phyloP scores from a whole-genome alignment of 345 rosid genomes.

The Camelina laxa region DNA sequence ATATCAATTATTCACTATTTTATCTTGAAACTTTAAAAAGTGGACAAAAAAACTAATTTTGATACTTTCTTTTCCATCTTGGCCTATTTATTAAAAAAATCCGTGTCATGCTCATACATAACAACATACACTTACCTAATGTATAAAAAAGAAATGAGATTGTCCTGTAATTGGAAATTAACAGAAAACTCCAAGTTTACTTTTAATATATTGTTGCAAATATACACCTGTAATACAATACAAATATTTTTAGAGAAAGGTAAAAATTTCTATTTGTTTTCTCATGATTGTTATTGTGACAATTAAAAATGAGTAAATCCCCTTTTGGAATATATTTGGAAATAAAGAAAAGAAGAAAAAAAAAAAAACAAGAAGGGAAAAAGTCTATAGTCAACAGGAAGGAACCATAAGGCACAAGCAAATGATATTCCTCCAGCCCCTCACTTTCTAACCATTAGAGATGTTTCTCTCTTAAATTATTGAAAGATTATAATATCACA shows the following conservation, averaged over 20 bases:
- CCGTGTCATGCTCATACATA: background rate
- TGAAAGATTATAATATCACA: background rate
- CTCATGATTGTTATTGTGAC: background rate
- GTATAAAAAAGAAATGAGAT: too few relatives aligned
- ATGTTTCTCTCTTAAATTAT: slow-evolving; percentile 17
- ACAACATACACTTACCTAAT: too few relatives aligned
- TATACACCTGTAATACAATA: too few relatives aligned
- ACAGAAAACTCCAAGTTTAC: too few relatives aligned
- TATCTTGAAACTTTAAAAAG: background rate
- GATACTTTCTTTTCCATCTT: too few relatives aligned
- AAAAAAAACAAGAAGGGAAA: slow-evolving; percentile 30
- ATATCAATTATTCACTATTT: slow-evolving; percentile 1
- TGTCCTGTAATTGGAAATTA: too few relatives aligned
- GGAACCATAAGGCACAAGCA: slow-evolving; percentile 46
- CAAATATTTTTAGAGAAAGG: too few relatives aligned
- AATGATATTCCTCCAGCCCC: slow-evolving; percentile 44
- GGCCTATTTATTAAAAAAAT: background rate
- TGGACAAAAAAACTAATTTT: background rate
- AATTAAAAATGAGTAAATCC: slow-evolving; percentile 5
- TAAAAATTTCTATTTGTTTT: background rate
- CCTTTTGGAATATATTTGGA: slow-evolving; percentile 35
- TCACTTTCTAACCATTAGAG: slow-evolving; percentile 45
- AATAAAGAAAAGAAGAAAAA: slow-evolving; percentile 8
- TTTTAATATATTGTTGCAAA: too few relatives aligned
- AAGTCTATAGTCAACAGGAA: slow-evolving; percentile 46